Percentiles rank a stretch among this genome's conserved stretches.
Evolutionary conservation across 1,139 yeast genomes (phyloP).

Genomic region (Candida frijolesensis): DNA sequence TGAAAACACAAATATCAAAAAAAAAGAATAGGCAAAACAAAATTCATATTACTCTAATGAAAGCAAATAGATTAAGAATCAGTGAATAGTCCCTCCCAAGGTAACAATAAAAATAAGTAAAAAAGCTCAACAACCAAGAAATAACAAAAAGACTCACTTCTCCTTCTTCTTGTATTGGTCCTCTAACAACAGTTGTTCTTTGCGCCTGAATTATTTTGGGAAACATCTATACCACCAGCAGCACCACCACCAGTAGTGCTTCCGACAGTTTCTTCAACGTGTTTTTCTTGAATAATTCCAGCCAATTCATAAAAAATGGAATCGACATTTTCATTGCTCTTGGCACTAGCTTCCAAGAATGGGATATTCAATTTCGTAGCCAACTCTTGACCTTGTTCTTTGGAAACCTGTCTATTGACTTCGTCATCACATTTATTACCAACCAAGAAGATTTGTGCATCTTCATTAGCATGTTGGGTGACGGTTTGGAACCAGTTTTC

Average conservation of each 20-base stretch:
- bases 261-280: conserved; percentile 41
- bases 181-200: conserved; percentile 45
- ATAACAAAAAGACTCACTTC: background rate
- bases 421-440: conserved; percentile 94
- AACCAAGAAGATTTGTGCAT: conserved; percentile 89
- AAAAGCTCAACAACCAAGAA: background rate
- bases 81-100: background rate
- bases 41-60: background rate
- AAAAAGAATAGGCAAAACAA: background rate
- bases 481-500: conserved; percentile 95
- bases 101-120: background rate
- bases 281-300: conserved; percentile 81
- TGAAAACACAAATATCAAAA: background rate
- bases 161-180: conserved; percentile 25
- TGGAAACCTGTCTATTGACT: conserved; percentile 72
- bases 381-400: conserved; percentile 86
- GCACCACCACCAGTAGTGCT: conserved; percentile 24
- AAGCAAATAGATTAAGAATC: background rate
- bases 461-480: conserved; percentile 94
- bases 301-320: conserved; percentile 90
- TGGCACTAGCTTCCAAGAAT: conserved; percentile 94
- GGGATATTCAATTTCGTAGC: conserved; percentile 90
- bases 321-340: conserved; percentile 89
- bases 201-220: conserved; percentile 32
- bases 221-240: conserved; percentile 49